Evolutionary conservation across 139 green algal genomes (phyloP).

Genomic region (Astrephomene gubernaculifera): DNA sequence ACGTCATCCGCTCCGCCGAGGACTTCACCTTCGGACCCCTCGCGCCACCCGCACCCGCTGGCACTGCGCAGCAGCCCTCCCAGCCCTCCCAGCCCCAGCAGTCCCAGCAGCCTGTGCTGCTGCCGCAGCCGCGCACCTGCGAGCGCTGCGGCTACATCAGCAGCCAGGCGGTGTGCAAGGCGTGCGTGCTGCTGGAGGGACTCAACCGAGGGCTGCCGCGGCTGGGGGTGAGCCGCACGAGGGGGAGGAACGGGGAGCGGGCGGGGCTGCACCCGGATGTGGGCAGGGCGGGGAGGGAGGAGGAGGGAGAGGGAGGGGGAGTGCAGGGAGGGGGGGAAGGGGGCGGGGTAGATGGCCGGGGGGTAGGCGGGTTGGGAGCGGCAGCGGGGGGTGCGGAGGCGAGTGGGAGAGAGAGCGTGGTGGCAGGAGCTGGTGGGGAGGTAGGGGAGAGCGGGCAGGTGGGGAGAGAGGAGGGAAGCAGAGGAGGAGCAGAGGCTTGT

Average conservation of each 20-base stretch:
- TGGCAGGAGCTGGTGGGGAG: too few relatives aligned
- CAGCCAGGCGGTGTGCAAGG: slow-evolving; percentile 92
- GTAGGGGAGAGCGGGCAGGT: too few relatives aligned
- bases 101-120: too few relatives aligned
- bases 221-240: slow-evolving; percentile 64
- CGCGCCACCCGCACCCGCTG: too few relatives aligned
- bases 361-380: too few relatives aligned
- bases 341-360: too few relatives aligned
- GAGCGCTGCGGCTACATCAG: slow-evolving; percentile 87
- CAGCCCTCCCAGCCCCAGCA: too few relatives aligned
- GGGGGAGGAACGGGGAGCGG: not conserved
- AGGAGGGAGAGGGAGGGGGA: not conserved
- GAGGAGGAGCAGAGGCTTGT: too few relatives aligned
- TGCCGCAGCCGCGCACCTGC: slow-evolving; percentile 69
- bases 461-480: too few relatives aligned
- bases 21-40: slow-evolving; percentile 71
- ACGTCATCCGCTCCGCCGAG: slow-evolving; percentile 90
- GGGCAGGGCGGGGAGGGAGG: not conserved
- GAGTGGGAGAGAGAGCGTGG: too few relatives aligned
- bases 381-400: too few relatives aligned
- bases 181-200: slow-evolving; percentile 89
- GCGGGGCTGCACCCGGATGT: slow-evolving; percentile 21
- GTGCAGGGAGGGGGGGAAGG: not conserved
- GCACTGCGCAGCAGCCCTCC: not conserved
- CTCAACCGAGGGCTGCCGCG: slow-evolving; percentile 83